These are phyloP conservation scores for Globisporangium abappressorium DNA, from an alignment of 352 stramenopile genomes.

Conservation along the genomic window DNA sequence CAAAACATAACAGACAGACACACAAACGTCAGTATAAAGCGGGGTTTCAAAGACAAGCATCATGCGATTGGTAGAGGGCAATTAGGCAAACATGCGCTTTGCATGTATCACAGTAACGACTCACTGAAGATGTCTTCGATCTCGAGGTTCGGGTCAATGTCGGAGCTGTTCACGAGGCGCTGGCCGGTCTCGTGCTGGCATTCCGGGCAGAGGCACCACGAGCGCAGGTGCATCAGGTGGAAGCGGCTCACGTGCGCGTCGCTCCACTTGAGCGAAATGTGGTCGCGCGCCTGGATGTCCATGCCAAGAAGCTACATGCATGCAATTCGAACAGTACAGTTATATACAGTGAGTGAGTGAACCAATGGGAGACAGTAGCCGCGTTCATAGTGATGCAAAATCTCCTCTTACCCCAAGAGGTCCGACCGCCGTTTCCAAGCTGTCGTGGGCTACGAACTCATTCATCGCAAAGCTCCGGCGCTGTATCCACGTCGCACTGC, in stretches of 20 bases:
- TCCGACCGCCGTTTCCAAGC: background rate
- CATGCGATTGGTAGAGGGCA: background rate
- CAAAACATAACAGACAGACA: background rate
- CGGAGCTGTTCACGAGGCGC: constrained; percentile 71
- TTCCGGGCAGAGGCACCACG: constrained; percentile 68
- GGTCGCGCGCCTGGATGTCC: constrained; percentile 68
- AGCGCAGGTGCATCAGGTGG: constrained; percentile 70
- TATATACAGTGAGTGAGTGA: background rate
- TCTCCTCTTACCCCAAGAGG: constrained; percentile 11
- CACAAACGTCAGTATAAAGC: background rate
- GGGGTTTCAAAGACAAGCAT: background rate
- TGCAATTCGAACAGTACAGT: background rate
- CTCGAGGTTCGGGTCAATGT: constrained; percentile 51
- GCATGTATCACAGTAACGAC: constrained; percentile 3
- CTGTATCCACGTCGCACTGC: background rate
- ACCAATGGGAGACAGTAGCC: background rate
- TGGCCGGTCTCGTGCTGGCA: constrained; percentile 79
- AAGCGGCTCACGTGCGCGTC: constrained; percentile 68
- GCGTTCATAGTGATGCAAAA: background rate
- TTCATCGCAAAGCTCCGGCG: constrained; percentile 26
- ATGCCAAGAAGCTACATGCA: constrained; percentile 50
- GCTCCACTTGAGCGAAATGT: constrained; percentile 76
- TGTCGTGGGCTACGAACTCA: constrained; percentile 19
- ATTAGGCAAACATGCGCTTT: background rate
- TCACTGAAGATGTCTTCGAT: constrained; percentile 77